Evolutionary conservation across 2,329 filamentous ascomycete genomes (phyloP).

Genomic region (Arthrobotrys conoides): DNA sequence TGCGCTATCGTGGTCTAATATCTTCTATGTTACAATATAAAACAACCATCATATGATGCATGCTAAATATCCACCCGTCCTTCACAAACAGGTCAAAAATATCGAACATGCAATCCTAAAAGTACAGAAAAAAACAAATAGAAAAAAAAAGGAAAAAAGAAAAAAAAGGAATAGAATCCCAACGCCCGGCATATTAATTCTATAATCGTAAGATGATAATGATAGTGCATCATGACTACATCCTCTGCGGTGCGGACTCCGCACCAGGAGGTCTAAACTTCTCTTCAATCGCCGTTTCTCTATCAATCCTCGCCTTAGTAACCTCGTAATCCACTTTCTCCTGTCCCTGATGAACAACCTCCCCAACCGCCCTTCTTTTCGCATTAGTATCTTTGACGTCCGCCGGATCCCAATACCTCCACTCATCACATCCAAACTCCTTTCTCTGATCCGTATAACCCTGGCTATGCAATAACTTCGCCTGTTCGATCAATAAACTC

Average conservation of each 20-base stretch:
- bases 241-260: constrained; percentile 2
- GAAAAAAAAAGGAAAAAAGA: no score
- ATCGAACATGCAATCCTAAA: background rate
- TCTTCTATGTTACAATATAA: background rate
- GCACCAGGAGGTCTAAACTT: constrained; percentile 23
- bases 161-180: no score
- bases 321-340: constrained; percentile 10
- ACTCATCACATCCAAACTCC: constrained; percentile 45
- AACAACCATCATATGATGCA: background rate
- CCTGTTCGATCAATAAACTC: constrained; percentile 10
- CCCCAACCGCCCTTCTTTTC: constrained; percentile 23
- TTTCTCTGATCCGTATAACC: constrained; percentile 28
- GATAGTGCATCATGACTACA: background rate
- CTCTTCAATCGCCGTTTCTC: constrained; percentile 17
- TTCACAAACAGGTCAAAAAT: background rate
- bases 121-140: background rate
- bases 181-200: background rate
- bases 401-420: constrained; percentile 46
- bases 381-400: constrained; percentile 38
- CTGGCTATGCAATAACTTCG: background rate
- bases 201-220: background rate
- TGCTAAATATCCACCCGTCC: background rate
- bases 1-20: constrained; percentile 3
- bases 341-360: constrained; percentile 6
- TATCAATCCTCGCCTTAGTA: constrained; percentile 26